Percentiles rank a stretch among this genome's conserved stretches.
These are phyloP conservation scores for Schwanniomyces etchellsii DNA, from an alignment of 1,139 yeast species.

Conservation along the genomic window DNA sequence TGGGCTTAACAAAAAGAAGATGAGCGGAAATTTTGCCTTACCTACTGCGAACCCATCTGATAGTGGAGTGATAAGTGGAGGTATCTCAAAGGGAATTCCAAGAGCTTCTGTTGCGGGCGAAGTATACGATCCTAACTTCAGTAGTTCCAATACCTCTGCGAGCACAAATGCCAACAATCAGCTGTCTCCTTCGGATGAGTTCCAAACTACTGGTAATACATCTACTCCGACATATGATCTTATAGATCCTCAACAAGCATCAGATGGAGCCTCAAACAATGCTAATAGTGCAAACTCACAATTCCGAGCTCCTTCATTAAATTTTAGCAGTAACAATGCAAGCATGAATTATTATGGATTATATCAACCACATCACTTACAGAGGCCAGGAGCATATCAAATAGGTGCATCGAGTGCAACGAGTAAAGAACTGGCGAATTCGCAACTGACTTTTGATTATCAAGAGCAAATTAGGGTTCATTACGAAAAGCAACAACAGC, in stretches of 20 bases:
- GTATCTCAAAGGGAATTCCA: background rate
- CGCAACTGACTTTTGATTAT: conserved; percentile 15
- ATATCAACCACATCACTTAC: conserved; percentile 8
- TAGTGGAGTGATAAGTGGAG: conserved; percentile 2
- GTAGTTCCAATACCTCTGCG: conserved; percentile 4
- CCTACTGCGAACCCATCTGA: conserved; percentile 3
- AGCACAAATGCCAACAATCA: conserved; percentile 1
- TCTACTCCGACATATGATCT: conserved; percentile 15
- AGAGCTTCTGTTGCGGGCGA: conserved; percentile 4
- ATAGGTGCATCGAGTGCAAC: background rate
- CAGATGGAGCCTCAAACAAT: conserved; percentile 1
- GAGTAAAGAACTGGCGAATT: conserved; percentile 1
- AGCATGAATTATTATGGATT: conserved; percentile 11
- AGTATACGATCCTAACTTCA: conserved; percentile 8
- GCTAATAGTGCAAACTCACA: conserved; percentile 5
- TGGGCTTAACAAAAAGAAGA: conserved; percentile 40
- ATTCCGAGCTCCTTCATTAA: conserved; percentile 26
- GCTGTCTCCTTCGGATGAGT: conserved; percentile 9
- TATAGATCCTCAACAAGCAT: conserved; percentile 17
- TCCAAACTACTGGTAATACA: conserved; percentile 7
- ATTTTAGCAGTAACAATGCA: conserved; percentile 16
- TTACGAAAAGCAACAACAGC: conserved; percentile 16
- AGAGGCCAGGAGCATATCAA: conserved; percentile 5
- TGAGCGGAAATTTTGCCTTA: conserved; percentile 15
- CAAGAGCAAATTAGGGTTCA: conserved; percentile 23